phyloP scores from a whole-genome alignment of 805 yeast genomes.

The Torulaspora franciscae region DNA sequence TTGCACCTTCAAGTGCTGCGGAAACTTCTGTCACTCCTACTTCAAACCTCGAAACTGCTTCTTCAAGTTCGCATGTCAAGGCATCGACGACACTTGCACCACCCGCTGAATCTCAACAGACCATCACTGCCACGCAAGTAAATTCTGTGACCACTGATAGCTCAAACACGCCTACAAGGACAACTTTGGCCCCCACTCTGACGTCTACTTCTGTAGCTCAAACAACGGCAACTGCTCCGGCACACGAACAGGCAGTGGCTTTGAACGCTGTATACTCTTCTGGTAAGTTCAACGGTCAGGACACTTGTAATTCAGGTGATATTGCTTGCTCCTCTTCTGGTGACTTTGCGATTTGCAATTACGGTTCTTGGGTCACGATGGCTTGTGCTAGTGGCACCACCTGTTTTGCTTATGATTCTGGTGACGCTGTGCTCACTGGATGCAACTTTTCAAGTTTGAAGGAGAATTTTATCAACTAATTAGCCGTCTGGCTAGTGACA shows the following conservation, averaged over 20 bases:
- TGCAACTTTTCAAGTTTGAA: slow-evolving; percentile 43
- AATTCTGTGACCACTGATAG: slow-evolving; percentile 14
- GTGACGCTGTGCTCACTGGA: slow-evolving; percentile 42
- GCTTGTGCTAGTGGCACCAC: slow-evolving; percentile 60
- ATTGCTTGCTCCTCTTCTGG: slow-evolving; percentile 50
- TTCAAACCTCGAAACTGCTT: background rate
- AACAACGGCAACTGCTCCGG: slow-evolving; percentile 20
- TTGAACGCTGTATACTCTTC: slow-evolving; percentile 42
- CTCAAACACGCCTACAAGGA: slow-evolving; percentile 4
- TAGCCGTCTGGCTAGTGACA: background rate
- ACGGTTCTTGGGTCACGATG: slow-evolving; percentile 51
- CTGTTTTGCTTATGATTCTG: slow-evolving; percentile 49
- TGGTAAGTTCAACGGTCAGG: slow-evolving; percentile 43
- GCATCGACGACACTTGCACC: background rate
- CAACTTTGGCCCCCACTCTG: slow-evolving; percentile 12
- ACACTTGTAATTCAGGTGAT: slow-evolving; percentile 46
- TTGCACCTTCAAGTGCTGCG: background rate
- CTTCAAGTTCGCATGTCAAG: background rate
- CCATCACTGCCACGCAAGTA: background rate
- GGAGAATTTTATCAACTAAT: slow-evolving; percentile 27
- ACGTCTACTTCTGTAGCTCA: slow-evolving; percentile 11
- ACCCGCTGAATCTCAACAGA: background rate
- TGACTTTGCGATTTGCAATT: slow-evolving; percentile 49
- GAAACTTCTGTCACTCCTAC: background rate
- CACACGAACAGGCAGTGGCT: slow-evolving; percentile 41